Base-by-base conservation (phyloP, 805 yeast genomes). In the Wickerhamiella australiensis region DNA sequence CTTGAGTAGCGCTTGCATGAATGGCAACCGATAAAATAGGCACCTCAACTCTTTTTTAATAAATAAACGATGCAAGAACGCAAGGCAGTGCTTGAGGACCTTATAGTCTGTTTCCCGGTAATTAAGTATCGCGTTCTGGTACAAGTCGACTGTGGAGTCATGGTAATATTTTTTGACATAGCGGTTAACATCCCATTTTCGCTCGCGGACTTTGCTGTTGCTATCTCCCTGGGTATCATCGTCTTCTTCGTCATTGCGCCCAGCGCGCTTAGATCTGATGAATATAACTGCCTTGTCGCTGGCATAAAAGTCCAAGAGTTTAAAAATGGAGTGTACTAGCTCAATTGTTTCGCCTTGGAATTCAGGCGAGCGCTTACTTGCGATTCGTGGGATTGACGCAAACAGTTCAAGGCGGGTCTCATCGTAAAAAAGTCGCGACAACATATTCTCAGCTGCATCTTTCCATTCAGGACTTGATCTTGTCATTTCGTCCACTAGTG, bases 51-150 rank as follows among this genome's bases (percentile, higher is more conserved):
- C 80, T 37, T 77, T 73, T 44, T 77, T 71, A 44, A 81, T 79
- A 55, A 86, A 78, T 1, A 85, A 64, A 26, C 84, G 69, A 59
- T 84, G 85, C 59, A 87, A 78, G 59, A 76, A 90, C 0, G 81
- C 69, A 7, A 92, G 60, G 9, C 82, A 79, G 44, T 74, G 71
- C 55, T 78, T 79, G 42, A 90, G 66, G 45, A 79, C 80, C 11
- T 66, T 70, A 49, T 77, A 77, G 1, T 73, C 64, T 31, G 88
- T 63, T 51, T 85, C 94, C 46, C 67, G 69, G 60, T 72, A 85
- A 52, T 80, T 69, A 7, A 74, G 66, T 38, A 90, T 68, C 51
- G 74, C 77, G 46, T 72, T 73, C 49, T 84, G 74, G 59, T 81
- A 85, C 0, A 86, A 73, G 41, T 79, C 72, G 1, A 90, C 75